phyloP scores from a whole-genome alignment of 2,329 filamentous ascomycete genomes.

The Pestalotiopsis sp. region DNA sequence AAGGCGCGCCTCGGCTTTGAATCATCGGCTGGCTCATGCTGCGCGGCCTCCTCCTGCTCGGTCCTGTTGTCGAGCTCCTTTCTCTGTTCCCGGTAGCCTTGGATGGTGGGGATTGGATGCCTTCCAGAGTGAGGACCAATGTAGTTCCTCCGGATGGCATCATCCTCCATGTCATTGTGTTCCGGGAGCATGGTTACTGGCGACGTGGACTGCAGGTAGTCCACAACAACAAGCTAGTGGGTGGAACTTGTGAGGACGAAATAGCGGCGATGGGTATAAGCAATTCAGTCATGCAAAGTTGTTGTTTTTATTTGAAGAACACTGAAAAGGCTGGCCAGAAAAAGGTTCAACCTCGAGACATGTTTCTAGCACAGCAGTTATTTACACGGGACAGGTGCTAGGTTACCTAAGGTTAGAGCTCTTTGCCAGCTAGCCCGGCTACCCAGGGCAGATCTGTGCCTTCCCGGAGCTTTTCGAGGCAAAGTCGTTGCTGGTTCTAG shows the following conservation, averaged over 20 bases:
- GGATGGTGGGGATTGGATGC: constrained; percentile 43
- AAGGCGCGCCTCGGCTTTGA: constrained; percentile 36
- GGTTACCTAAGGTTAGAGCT: neutral
- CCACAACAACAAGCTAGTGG: neutral
- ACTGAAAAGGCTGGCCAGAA: neutral
- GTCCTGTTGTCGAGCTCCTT: constrained; percentile 42
- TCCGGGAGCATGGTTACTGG: constrained; percentile 31
- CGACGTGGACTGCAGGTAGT: neutral
- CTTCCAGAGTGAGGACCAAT: constrained; percentile 36
- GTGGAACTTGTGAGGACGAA: neutral
- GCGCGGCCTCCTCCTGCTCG: constrained; percentile 31
- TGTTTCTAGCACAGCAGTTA: neutral
- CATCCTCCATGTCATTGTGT: constrained; percentile 37
- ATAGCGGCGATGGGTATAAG: neutral
- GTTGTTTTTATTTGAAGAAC: neutral
- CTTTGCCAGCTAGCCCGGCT: too few relatives aligned
- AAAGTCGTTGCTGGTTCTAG: neutral
- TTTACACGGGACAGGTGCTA: neutral
- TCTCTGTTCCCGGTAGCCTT: constrained; percentile 47
- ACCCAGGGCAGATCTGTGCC: neutral
- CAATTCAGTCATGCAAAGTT: neutral
- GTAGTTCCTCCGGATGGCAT: constrained; percentile 30
- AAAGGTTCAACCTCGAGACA: neutral
- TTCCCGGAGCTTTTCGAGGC: neutral
- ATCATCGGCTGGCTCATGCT: constrained; percentile 33